These are phyloP conservation scores for Scutellaria galericulata DNA, from an alignment of 257 asterid species.

Conservation along the genomic window DNA sequence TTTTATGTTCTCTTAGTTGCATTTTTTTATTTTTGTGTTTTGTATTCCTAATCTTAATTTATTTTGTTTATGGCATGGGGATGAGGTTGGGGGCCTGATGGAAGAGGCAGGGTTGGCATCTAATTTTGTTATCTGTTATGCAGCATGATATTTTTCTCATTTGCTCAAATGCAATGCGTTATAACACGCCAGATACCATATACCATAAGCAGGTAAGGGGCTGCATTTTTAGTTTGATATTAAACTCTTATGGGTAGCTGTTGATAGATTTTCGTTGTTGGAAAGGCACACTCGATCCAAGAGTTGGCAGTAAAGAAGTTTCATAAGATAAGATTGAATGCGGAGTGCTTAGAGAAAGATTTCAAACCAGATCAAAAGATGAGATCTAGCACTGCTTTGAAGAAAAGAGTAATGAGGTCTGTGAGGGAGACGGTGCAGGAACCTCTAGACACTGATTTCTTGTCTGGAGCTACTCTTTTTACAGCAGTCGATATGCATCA, in stretches of 20 bases:
- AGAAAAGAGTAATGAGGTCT: too few species aligned
- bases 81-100: neutral
- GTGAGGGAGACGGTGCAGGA: too few species aligned
- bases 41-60: neutral
- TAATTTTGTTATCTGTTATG: slow-evolving; percentile 25
- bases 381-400: neutral
- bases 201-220: slow-evolving; percentile 75
- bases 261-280: slow-evolving; percentile 29
- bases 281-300: slow-evolving; percentile 77
- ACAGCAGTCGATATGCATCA: too few species aligned
- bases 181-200: slow-evolving; percentile 79
- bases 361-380: slow-evolving; percentile 60
- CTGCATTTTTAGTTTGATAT: neutral
- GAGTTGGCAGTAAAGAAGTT: slow-evolving; percentile 83
- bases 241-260: slow-evolving; percentile 3
- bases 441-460: too few species aligned
- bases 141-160: slow-evolving; percentile 85
- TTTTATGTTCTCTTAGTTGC: neutral
- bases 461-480: too few species aligned
- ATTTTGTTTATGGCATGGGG: neutral
- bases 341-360: slow-evolving; percentile 53
- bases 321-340: slow-evolving; percentile 50
- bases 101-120: neutral
- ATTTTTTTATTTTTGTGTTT: neutral
- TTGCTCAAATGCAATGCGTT: slow-evolving; percentile 90